Conservation (phyloP, 2,329 filamentous ascomycete genomes). For the Fusarium bulbicola region DNA sequence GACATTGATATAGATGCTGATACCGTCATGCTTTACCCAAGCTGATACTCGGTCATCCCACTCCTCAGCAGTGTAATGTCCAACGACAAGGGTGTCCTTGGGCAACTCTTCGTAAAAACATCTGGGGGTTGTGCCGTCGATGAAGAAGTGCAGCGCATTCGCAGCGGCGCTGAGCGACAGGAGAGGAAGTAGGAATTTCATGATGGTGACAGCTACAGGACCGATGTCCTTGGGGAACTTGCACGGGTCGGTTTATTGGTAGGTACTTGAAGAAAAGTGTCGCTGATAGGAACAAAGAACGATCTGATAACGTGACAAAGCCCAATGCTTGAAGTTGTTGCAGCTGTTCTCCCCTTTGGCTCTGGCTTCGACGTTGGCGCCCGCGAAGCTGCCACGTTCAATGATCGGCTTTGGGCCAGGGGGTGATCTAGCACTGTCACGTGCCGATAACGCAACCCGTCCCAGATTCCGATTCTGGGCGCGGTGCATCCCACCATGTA, state of each 20-base stretch:
- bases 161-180: constrained; percentile 72
- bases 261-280: neutral
- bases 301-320: constrained; percentile 11
- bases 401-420: constrained; percentile 49
- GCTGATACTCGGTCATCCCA: constrained; percentile 74
- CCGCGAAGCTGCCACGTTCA: constrained; percentile 63
- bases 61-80: constrained; percentile 88
- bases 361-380: constrained; percentile 20
- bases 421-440: constrained; percentile 45
- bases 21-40: constrained; percentile 77
- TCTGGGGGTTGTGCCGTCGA: constrained; percentile 85
- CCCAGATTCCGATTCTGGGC: neutral
- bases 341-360: constrained; percentile 28
- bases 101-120: constrained; percentile 99
- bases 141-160: constrained; percentile 93
- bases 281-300: constrained; percentile 12
- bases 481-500: constrained; percentile 6
- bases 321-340: constrained; percentile 13
- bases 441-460: constrained; percentile 41
- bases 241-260: constrained; percentile 8
- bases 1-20: constrained; percentile 90
- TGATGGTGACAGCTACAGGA: constrained; percentile 45
- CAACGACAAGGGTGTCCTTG: constrained; percentile 96
- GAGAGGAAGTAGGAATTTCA: constrained; percentile 71
- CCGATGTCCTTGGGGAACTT: constrained; percentile 24